These are phyloP conservation scores for Dinochytrium kinnereticum DNA, from an alignment of 371 early-diverging fungal species.

Conservation along the genomic window DNA sequence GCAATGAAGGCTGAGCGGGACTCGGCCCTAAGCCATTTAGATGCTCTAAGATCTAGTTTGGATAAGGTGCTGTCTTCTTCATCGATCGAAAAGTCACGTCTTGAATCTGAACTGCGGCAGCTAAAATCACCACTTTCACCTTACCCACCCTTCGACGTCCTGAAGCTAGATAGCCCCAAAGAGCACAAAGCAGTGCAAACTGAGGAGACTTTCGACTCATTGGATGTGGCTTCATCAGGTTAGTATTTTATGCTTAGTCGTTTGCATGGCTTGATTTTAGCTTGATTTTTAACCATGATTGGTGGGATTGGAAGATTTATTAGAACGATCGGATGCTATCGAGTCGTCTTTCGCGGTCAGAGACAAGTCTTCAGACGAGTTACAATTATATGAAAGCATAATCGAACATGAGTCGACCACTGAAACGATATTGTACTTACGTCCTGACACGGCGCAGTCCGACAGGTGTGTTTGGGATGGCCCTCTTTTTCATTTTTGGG, in stretches of 20 bases:
- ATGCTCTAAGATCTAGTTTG: neutral
- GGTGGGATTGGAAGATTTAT: too few species aligned
- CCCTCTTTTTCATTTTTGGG: neutral
- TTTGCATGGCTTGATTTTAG: too few species aligned
- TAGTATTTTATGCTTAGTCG: too few species aligned
- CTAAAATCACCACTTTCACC: neutral
- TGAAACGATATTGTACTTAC: neutral
- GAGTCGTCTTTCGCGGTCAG: too few species aligned
- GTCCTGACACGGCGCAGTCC: neutral
- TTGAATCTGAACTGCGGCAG: neutral
- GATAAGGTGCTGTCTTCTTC: neutral
- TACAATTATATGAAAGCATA: neutral
- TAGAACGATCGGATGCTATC: too few species aligned
- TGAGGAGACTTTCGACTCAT: too few species aligned
- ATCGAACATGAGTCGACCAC: neutral
- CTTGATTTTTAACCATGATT: too few species aligned
- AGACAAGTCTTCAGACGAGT: too few species aligned
- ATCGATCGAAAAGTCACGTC: neutral
- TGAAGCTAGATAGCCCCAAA: too few species aligned
- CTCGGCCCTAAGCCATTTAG: neutral
- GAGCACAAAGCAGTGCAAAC: too few species aligned
- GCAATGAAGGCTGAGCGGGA: neutral
- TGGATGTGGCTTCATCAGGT: too few species aligned
- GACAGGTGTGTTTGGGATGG: neutral
- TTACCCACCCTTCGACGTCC: too few species aligned